These are phyloP conservation scores for Lasiodiplodia theobromae DNA, from an alignment of 2,329 filamentous ascomycete species.

Conservation along the genomic window DNA sequence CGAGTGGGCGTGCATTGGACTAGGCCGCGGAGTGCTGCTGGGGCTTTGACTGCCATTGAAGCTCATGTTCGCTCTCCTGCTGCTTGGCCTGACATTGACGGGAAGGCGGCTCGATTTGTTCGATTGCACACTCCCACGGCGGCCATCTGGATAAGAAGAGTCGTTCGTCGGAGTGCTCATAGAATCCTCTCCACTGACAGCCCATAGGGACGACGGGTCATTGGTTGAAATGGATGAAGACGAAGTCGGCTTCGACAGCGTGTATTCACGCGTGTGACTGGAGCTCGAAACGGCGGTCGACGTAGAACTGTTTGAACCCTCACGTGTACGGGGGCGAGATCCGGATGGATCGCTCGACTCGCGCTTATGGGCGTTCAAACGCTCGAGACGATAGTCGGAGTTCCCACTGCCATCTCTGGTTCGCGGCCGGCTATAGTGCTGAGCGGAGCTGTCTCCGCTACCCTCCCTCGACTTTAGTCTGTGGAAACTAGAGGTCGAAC, in stretches of 20 bases:
- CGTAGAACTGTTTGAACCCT: slow-evolving; percentile 18
- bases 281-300: slow-evolving; percentile 14
- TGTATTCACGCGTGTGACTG: slow-evolving; percentile 24
- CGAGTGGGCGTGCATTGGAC: slow-evolving; percentile 1
- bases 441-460: slow-evolving; percentile 21
- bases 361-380: slow-evolving; percentile 9
- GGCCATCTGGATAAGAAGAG: slow-evolving; percentile 15
- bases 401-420: slow-evolving; percentile 27
- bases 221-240: slow-evolving; percentile 5
- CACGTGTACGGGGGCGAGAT: slow-evolving; percentile 26
- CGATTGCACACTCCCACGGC: slow-evolving; percentile 15
- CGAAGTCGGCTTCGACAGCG: slow-evolving; percentile 9
- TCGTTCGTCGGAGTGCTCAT: slow-evolving; percentile 20
- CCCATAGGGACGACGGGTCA: slow-evolving; percentile 18
- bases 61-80: slow-evolving; percentile 16
- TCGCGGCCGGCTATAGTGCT: slow-evolving; percentile 16
- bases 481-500: slow-evolving; percentile 8
- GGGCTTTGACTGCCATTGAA: slow-evolving; percentile 12
- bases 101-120: slow-evolving; percentile 21
- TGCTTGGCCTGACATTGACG: slow-evolving; percentile 25
- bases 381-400: slow-evolving; percentile 23
- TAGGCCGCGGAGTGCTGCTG: slow-evolving; percentile 12
- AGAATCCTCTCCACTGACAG: slow-evolving; percentile 15
- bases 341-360: slow-evolving; percentile 10
- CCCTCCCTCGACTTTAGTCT: slow-evolving; percentile 20